Evolutionary conservation across 495 filamentous ascomycete genomes (phyloP), one percentile per base, ranked within the genome.

Genomic region (Chaetomium cochliodes): DNA sequence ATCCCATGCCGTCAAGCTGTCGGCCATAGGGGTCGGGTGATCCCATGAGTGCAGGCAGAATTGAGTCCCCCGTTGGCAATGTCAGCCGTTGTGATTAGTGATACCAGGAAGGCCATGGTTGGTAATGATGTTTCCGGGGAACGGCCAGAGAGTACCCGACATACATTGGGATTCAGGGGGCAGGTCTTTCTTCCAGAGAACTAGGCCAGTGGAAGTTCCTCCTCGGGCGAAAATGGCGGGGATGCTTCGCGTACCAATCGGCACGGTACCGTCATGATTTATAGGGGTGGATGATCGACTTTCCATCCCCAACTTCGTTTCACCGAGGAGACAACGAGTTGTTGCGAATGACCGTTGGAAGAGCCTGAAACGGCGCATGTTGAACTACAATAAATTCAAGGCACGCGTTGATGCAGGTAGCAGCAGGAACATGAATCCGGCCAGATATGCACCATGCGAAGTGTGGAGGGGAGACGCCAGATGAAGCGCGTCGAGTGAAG

Each of bases 1-100:
- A 88, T 2, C 90, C 90, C 70, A 92, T 79, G 16, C 89, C 89
- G 65, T 92, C 80, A 0, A 92, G 84, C 70, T 92, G 89, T 8
- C 90, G 80, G 5, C 86, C 85, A 70, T 88, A 80, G 0, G 83
- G 81, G 67, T 92, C 90, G 0, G 88, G 88, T 0, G 86, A 87
- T 16, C 90, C 88, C 73, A 92, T 87, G 1, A 81, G 80, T 4
- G 81, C 73, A 8, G 79, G 79, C 54, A 92, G 86, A n/a, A 91
- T 82, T 0, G 71, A 55, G 6, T 67, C 70, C 89, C 54, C 54
- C 28, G 51, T 30, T 54, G 23, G 18, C 26, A 20, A 55, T n/a
- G 52, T 55, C n/a, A 55, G 52, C 52, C 46, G 18, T 50, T 44
- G 6, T 44, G 13, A 44, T 44, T 44, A 44, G 13, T 44, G 41